Evolutionary conservation across 169 alveolate genomes (phyloP).

Genomic region (Cryptosporidium sp.): DNA sequence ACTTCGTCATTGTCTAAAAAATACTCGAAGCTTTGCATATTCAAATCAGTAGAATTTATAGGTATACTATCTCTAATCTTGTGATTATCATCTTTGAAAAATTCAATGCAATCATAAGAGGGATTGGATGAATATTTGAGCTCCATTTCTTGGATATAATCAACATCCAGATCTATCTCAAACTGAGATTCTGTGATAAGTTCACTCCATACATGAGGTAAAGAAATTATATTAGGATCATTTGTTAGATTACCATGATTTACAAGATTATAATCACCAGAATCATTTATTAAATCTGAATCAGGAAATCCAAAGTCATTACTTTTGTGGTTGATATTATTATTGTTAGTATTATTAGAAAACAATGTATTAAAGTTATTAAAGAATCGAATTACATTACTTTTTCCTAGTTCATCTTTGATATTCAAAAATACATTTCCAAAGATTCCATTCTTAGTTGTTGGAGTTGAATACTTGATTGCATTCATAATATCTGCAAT

Average conservation of each 20-base stretch:
- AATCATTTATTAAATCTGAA: not conserved
- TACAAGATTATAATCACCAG: not conserved
- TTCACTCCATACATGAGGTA: slow-evolving; percentile 69
- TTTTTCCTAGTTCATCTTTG: slow-evolving; percentile 47
- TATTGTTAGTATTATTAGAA: not conserved
- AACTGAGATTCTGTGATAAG: slow-evolving; percentile 51
- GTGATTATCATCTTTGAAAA: not conserved
- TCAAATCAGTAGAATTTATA: not conserved
- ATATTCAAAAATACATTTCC: slow-evolving; percentile 27
- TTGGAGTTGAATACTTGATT: slow-evolving; percentile 72
- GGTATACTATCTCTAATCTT: not conserved
- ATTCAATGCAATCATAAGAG: not conserved
- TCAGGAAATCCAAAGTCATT: not conserved
- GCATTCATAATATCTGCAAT: slow-evolving; percentile 78
- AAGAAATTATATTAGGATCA: slow-evolving; percentile 60
- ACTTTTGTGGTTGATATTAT: not conserved
- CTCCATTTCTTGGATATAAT: slow-evolving; percentile 49
- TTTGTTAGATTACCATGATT: slow-evolving; percentile 14
- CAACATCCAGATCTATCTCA: slow-evolving; percentile 54
- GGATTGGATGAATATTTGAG: not conserved
- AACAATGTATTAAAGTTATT: not conserved
- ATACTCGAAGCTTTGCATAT: slow-evolving; percentile 31
- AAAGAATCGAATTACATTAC: slow-evolving; percentile 12
- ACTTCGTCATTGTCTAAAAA: slow-evolving; percentile 17
- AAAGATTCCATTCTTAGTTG: slow-evolving; percentile 58